Conservation (phyloP, 192 early-diverging fungal species). For the Podila minutissima region DNA sequence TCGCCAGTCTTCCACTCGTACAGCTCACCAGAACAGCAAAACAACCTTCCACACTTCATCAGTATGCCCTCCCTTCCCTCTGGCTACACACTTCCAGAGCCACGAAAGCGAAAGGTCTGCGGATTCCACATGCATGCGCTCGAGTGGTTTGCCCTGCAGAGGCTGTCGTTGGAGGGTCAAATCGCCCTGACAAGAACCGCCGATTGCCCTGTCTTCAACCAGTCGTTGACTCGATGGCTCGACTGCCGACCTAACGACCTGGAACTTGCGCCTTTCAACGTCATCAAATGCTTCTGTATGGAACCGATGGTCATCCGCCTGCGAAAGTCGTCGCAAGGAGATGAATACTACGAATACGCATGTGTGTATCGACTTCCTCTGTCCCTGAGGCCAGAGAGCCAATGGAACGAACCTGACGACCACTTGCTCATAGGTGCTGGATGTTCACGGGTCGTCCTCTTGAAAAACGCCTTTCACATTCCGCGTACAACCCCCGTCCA, state of each 20-base stretch:
- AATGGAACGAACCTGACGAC: not conserved
- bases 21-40: not conserved
- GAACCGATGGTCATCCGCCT: slow-evolving; percentile 12
- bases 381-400: not conserved
- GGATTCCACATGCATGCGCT: slow-evolving; percentile 51
- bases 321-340: not conserved
- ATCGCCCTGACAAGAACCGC: slow-evolving; percentile 15
- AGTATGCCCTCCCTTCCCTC: too few relatives aligned
- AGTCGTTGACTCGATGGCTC: slow-evolving; percentile 38
- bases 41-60: too few relatives aligned
- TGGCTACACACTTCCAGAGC: not conserved
- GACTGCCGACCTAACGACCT: slow-evolving; percentile 9
- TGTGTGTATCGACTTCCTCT: not conserved
- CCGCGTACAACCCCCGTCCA: not conserved
- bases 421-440: not conserved
- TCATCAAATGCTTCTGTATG: slow-evolving; percentile 19
- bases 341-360: not conserved
- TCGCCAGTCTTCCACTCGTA: not conserved
- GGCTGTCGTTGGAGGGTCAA: not conserved
- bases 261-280: slow-evolving; percentile 19
- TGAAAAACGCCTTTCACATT: not conserved
- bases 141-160: slow-evolving; percentile 34
- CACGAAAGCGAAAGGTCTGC: slow-evolving; percentile 12
- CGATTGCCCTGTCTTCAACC: slow-evolving; percentile 32
- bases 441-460: not conserved